Evolutionary conservation across 345 rosid species (phyloP), one percentile per base, ranked within the genome.

Genomic region (Anacardium occidentale): DNA sequence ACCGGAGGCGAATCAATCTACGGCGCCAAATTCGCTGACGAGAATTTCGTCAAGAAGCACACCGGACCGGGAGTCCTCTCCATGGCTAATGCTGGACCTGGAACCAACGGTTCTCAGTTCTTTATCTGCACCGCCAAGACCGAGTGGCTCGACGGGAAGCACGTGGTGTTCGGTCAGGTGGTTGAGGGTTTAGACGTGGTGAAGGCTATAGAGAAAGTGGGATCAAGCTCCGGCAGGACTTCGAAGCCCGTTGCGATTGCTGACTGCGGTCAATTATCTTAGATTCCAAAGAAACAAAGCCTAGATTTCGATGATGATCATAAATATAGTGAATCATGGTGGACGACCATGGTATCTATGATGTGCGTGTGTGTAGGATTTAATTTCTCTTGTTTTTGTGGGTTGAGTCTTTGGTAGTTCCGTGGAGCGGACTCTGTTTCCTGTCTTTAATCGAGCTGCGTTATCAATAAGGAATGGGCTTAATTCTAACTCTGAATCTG

Each of bases 1-100:
- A 89, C 90, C 7, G 93, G 95, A 20, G 97, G 97, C 0, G 98
- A 93, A 58, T 91, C 98, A 0, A 91, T 93, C 80, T 93, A 93
- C 63, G 95, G 97, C 0, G 3, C 64, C 0, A 93, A 85, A 79
- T 89, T 93, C 63, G 84, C 80, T 0, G 97, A 93, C 24, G 98
- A 92, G 88, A 82, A 90, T 77, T 92, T 92, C 84, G 40, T 62
- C 18, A 85, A 80, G 89, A 90, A 90, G 87, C 98, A 92, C 75
- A 89, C 88, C 0, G 93, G 91, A 0, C 82, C 91, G 0, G 96
- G 98, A 0, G 64, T 90, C 20, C 72, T 92, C 12, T 90, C 98
- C 15, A 92, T 92, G 96, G 94, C 94, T 0, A 92, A 92, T 73
- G 83, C 96, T 0, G 96, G 98, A 15, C 83, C 89, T 0, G 85